Evolutionary conservation across 106 monocot species (phyloP).

Genomic region (Apostasia shenzhenica): DNA sequence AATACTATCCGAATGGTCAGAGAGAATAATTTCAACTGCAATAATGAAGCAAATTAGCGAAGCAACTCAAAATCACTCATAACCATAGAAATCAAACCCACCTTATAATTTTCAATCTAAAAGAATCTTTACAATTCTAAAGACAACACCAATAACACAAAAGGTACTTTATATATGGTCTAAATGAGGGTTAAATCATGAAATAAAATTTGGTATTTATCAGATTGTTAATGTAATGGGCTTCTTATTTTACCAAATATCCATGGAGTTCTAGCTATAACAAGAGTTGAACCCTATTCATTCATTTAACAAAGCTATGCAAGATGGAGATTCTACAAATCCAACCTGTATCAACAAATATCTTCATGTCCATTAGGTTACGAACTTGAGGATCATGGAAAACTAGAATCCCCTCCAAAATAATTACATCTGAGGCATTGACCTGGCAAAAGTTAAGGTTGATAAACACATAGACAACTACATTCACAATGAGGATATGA

Average conservation of each 20-base stretch:
- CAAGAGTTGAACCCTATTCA: neutral
- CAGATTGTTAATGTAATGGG: too few relatives aligned
- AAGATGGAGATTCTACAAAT: neutral
- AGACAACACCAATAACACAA: neutral
- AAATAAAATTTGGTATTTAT: too few relatives aligned
- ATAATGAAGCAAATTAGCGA: neutral
- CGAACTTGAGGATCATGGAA: conserved; percentile 90
- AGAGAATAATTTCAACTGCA: neutral
- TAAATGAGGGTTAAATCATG: too few relatives aligned
- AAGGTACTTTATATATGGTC: neutral
- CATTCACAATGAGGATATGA: too few relatives aligned
- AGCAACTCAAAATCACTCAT: neutral
- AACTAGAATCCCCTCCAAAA: conserved; percentile 96
- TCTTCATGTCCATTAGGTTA: conserved; percentile 96
- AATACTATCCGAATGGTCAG: neutral
- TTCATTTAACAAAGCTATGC: neutral
- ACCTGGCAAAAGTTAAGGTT: conserved; percentile 30
- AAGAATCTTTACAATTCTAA: neutral
- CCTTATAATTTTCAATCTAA: neutral
- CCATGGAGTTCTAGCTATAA: too few relatives aligned
- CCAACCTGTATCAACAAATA: conserved; percentile 91
- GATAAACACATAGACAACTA: neutral
- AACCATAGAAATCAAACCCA: neutral
- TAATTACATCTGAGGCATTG: conserved; percentile 97
- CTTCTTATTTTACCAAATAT: too few relatives aligned